Evolutionary conservation across 805 yeast species (phyloP).

Genomic region (Saturnispora diversa): DNA sequence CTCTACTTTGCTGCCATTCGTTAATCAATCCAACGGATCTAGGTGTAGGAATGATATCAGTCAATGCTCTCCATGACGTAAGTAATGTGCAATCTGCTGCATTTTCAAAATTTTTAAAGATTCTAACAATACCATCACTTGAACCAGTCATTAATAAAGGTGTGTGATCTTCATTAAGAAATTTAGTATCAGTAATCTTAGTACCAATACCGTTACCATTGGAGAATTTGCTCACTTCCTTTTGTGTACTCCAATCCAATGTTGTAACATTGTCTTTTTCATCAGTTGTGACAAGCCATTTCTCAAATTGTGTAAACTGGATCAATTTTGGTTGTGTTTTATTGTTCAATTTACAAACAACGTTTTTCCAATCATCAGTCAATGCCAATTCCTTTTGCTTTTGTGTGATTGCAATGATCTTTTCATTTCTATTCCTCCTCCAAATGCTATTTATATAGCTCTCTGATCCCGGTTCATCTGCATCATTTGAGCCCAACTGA

Average conservation of each 20-base stretch:
- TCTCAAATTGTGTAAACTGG: slow-evolving; percentile 85
- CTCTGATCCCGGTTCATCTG: slow-evolving; percentile 87
- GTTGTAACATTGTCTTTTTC: slow-evolving; percentile 76
- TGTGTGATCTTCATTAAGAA: slow-evolving; percentile 85
- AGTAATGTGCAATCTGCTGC: slow-evolving; percentile 50
- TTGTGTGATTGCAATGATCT: slow-evolving; percentile 81
- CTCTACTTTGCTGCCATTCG: slow-evolving; percentile 97
- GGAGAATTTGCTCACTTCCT: slow-evolving; percentile 58
- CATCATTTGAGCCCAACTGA: slow-evolving; percentile 75
- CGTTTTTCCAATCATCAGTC: slow-evolving; percentile 77
- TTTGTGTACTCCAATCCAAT: slow-evolving; percentile 75
- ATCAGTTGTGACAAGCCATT: slow-evolving; percentile 69
- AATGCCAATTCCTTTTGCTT: slow-evolving; percentile 78
- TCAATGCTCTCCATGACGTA: slow-evolving; percentile 88
- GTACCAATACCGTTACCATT: slow-evolving; percentile 85
- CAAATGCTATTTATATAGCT: slow-evolving; percentile 76
- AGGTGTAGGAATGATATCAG: slow-evolving; percentile 74
- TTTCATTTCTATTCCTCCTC: slow-evolving; percentile 85
- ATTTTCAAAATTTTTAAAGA: slow-evolving; percentile 69
- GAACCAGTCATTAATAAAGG: slow-evolving; percentile 83
- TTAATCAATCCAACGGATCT: slow-evolving; percentile 75
- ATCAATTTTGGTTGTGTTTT: slow-evolving; percentile 72
- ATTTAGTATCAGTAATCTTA: slow-evolving; percentile 75
- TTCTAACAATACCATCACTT: slow-evolving; percentile 87
- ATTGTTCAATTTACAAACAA: slow-evolving; percentile 52